Evolutionary conservation across 768 basidiomycete genomes (phyloP).

Genomic region (Podaxis sp.): DNA sequence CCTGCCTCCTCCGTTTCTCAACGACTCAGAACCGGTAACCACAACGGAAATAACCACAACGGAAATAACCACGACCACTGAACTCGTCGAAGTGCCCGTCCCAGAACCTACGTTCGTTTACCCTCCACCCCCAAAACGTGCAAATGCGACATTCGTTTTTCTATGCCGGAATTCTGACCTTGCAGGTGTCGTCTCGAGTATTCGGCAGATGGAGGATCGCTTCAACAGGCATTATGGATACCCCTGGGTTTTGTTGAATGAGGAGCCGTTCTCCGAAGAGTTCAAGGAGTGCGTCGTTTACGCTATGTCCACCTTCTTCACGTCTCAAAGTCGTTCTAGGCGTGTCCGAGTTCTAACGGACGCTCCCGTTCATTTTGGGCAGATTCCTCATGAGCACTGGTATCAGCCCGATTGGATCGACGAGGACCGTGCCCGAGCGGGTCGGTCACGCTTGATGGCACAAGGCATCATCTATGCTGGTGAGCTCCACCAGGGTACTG

Average conservation of each 20-base stretch:
- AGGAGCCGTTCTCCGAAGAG: slow-evolving; percentile 67
- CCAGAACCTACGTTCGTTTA: not conserved
- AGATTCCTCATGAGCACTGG: slow-evolving; percentile 78
- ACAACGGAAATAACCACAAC: not conserved
- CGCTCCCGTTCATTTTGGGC: slow-evolving; percentile 58
- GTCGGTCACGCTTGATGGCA: slow-evolving; percentile 60
- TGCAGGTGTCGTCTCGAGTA: slow-evolving; percentile 47
- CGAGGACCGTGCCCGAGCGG: slow-evolving; percentile 56
- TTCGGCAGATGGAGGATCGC: slow-evolving; percentile 71
- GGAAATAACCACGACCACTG: not conserved
- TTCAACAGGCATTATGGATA: slow-evolving; percentile 78
- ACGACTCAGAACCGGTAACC: not conserved
- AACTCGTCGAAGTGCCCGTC: not conserved
- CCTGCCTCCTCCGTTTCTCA: not conserved
- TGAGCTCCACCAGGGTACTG: slow-evolving; percentile 19
- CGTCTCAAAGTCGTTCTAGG: slow-evolving; percentile 22
- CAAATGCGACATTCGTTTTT: slow-evolving; percentile 80
- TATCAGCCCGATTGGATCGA: slow-evolving; percentile 78
- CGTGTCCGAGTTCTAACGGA: slow-evolving; percentile 52
- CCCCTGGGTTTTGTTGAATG: slow-evolving; percentile 85
- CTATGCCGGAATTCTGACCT: slow-evolving; percentile 57
- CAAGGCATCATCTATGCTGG: slow-evolving; percentile 60
- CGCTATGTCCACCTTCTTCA: not conserved
- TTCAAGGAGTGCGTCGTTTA: slow-evolving; percentile 52
- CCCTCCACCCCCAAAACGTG: slow-evolving; percentile 25